phyloP scores from a whole-genome alignment of 2,329 filamentous ascomycete species.

The Phyllosticta capitalensis region DNA sequence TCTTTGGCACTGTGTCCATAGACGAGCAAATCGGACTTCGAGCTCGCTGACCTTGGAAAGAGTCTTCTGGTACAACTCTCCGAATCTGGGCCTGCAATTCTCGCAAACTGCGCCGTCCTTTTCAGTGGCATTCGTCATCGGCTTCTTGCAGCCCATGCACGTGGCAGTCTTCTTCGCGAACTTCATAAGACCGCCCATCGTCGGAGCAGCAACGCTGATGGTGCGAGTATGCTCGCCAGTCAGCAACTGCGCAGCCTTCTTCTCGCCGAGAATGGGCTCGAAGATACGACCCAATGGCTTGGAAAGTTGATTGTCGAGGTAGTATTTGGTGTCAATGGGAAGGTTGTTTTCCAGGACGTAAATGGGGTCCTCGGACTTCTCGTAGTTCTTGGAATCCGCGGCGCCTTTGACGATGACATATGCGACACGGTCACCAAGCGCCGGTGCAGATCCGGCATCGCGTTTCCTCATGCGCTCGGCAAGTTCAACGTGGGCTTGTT shows the following conservation, averaged over 20 bases:
- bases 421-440: slow-evolving; percentile 87
- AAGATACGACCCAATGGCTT: slow-evolving; percentile 94
- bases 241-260: slow-evolving; percentile 75
- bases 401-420: slow-evolving; percentile 96
- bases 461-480: slow-evolving; percentile 96
- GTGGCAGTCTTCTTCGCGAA: slow-evolving; percentile 97
- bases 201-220: slow-evolving; percentile 85
- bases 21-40: slow-evolving; percentile 79
- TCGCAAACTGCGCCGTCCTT: slow-evolving; percentile 77
- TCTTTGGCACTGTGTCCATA: slow-evolving; percentile 97
- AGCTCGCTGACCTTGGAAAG: slow-evolving; percentile 81
- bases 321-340: slow-evolving; percentile 96
- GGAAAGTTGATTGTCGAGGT: slow-evolving; percentile 94
- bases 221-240: slow-evolving; percentile 91
- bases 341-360: slow-evolving; percentile 96
- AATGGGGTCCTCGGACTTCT: slow-evolving; percentile 93
- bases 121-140: slow-evolving; percentile 70
- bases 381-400: slow-evolving; percentile 85
- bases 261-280: slow-evolving; percentile 92
- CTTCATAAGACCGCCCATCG: slow-evolving; percentile 92
- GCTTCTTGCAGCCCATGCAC: slow-evolving; percentile 99
- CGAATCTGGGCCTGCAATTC: slow-evolving; percentile 74
- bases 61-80: slow-evolving; percentile 89
- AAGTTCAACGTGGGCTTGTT: slow-evolving; percentile 93
- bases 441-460: slow-evolving; percentile 86